Base-by-base conservation (phyloP, 345 rosid genomes). In the Ricinus communis region DNA sequence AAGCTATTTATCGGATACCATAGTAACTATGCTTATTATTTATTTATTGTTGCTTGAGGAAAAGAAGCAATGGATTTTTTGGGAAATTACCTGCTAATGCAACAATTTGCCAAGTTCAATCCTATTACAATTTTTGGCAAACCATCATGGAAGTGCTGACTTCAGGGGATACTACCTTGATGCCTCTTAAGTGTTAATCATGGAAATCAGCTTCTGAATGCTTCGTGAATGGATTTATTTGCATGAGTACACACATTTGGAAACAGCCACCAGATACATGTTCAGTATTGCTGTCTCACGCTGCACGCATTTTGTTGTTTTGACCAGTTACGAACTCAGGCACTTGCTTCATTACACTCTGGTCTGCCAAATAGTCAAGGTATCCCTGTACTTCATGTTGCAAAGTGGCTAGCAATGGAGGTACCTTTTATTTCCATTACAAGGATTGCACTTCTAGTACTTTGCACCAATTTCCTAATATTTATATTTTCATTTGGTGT, bases 341-440 rank as follows among this genome's bases (percentile, higher is more conserved):
- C 97, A 49, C 90, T 95, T 71, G 93, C 98, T 75, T 89, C 96
- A 51, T 85, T 95, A 68, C 92, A 90, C 82, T 76, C 86, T 80
- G 90, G 93, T 76, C 87, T 95, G 61, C 98, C 79, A 84, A 85
- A 53, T 82, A 92, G 86, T 74, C 97, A 92, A 85, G 99, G 99
- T 79, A 83, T 90, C 72, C 99, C 99, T 69, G 83, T 95, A 65
- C 71, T 85, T 60, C 86, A 73, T 77, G 82, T 79, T 71, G 88
- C 97, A 50, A 78, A 79, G 77, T 95, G 99, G 99, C 88, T 95
- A 71, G 98, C 88, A 52, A 87, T 92, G 84, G 99, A 95, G 98
- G 98, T 89, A 84, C 18, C 49, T 38, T 74, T 38, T 45, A n/a
- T 72, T 68, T n/a, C 14, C 38, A 55, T 40, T 9, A 25, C 8